Base-by-base conservation (phyloP, 345 rosid species). In the Abelmoschus esculentus region DNA sequence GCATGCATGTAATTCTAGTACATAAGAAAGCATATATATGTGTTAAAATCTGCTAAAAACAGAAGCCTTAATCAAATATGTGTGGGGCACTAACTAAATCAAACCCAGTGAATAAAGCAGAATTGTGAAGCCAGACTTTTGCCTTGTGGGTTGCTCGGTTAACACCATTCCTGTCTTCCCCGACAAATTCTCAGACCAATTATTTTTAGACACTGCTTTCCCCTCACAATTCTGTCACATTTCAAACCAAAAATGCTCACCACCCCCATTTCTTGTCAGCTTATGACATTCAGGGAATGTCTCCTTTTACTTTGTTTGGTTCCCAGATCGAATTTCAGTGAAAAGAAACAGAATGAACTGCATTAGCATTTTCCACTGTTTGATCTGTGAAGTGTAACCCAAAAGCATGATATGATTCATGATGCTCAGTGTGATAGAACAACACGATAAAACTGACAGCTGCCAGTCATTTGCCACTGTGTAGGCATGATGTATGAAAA, bases 111-210 rank as follows among this genome's bases (percentile, higher is more conserved):
- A 65, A 65, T 12, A 65, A 65, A 44, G 69, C 69, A 65, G 69
- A 3, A 44, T 46, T 4, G 36, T 46, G 46, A 65, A 44, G 68
- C 66, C 66, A 55, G 31, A 55, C 13, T 47, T 28, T 47, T 26
- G 40, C 40, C 46, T 29, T 26, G 56, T 65, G 69, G 69, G 47
- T 65, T 54, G 56, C 56, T 64, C 15, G 40, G 55, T 46, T 65
- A 65, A 54, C 69, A 46, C 55, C 69, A 22, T 46, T 65, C 55
- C 38, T 65, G 69, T 46, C 67, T 63, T 63, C 44, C 68, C 42
- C 68, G 36, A 44, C 36, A 64, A 44, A 64, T 64, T 64, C 54
- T n/a, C 12, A 44, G 68, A 64, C 55, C 32, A 26, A 1, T 65
- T 46, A 34, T 65, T 46, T 65, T 46, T 6, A 11, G 31, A 8